A percentile compares a stretch with the other conserved stretches of the same genome.
phyloP scores from a whole-genome alignment of 805 yeast species.

The Metschnikowia cubensis region DNA sequence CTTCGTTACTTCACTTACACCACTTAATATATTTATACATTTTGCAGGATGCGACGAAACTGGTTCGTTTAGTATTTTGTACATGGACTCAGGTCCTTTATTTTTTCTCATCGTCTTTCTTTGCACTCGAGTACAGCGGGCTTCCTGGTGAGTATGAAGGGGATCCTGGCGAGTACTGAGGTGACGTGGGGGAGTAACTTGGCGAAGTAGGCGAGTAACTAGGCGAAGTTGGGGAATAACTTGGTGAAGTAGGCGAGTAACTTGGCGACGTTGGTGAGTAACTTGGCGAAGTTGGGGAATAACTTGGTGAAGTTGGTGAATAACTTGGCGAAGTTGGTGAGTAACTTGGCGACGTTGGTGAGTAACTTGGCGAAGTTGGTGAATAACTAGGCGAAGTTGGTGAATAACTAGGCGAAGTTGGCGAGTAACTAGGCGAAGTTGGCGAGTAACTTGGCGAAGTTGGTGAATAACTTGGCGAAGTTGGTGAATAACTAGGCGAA shows the following conservation, averaged over 20 bases:
- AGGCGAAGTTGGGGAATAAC: slow-evolving; percentile 24
- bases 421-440: slow-evolving; percentile 23
- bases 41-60: slow-evolving; percentile 4
- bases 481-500: slow-evolving; percentile 65
- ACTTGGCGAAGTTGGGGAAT: slow-evolving; percentile 26
- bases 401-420: slow-evolving; percentile 23
- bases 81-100: slow-evolving; percentile 7
- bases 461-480: slow-evolving; percentile 62
- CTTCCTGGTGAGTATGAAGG: slow-evolving; percentile 58
- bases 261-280: slow-evolving; percentile 27
- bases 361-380: slow-evolving; percentile 23
- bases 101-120: slow-evolving; percentile 18
- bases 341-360: slow-evolving; percentile 26
- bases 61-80: slow-evolving; percentile 5
- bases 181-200: slow-evolving; percentile 18
- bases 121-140: slow-evolving; percentile 25
- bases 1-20: not conserved
- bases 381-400: slow-evolving; percentile 21
- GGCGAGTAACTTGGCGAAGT: slow-evolving; percentile 69
- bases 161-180: slow-evolving; percentile 34
- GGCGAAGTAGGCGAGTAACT: slow-evolving; percentile 25
- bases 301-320: slow-evolving; percentile 26
- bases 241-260: slow-evolving; percentile 26
- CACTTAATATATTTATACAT: not conserved
- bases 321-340: slow-evolving; percentile 28